Base-by-base conservation (phyloP, 257 asterid species). In the Rubia yunnanensis region DNA sequence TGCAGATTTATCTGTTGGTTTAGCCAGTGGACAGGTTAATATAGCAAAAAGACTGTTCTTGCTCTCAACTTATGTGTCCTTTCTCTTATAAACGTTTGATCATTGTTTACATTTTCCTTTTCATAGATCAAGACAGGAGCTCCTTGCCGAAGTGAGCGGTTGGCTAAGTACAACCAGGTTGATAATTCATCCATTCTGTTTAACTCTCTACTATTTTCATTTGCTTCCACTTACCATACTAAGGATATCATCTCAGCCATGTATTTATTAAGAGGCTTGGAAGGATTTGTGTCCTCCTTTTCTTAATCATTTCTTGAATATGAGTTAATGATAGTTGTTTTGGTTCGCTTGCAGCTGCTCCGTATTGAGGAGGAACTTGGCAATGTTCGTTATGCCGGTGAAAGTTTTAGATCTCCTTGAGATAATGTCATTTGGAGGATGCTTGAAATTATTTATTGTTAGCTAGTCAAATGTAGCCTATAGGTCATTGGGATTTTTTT, bases 321-420 rank as follows among this genome's bases (percentile, higher is more conserved):
- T 36, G 17, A 28, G 63, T 15, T 13, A 28, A 10, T 27, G 0
- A 10, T 6, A 35, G 31, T 61, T 39, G 8, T 13, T 58, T 58
- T 15, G 31, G 20, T 50, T 7, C 56, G 10, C 52, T 56, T 77
- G 76, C 82, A 92, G 97, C 96, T 92, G 76, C 86, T 89, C 13
- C 99, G 97, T 68, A 89, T 92, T 54, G 99, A 92, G 73, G 96
- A 89, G 81, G 99, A 92, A 72, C 94, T 92, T 28, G 96, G 97
- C 54, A 74, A 76, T 65, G 99, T 92, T 71, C 85, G 96, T 55
- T 89, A 89, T 80, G 99, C 99, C 71, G 99, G 99, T 63, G 94
- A 82, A 82, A 88, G 88, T 76, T 92, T 89, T 87, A 89, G 96
- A 79, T 79, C 85, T 32, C 95, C 95, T 9, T 88, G 79, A 79